Base-by-base conservation (phyloP, 2,329 filamentous ascomycete genomes). In the Myriosclerotinia curreyana region DNA sequence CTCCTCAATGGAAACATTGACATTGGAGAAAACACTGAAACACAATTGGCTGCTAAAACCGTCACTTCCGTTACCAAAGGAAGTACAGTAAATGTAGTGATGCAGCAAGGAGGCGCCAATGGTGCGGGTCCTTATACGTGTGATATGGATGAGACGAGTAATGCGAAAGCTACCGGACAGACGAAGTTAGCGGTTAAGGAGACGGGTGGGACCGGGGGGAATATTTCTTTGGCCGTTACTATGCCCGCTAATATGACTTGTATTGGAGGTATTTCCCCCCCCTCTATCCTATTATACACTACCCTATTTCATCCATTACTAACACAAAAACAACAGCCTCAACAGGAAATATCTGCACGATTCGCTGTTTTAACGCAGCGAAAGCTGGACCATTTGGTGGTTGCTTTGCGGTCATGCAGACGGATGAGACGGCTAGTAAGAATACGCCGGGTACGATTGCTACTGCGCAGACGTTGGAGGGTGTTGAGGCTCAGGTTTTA, bases 1-100 rank as follows among this genome's bases (percentile, higher is more conserved):
- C 79, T 87, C 72, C 73, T 83, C 54, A 71, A 77, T 62, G 86
- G 86, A 56, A 84, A 82, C 76, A 88, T 89, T 71, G 83, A 88
- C 67, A 78, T 88, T 61, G 80, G 79, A 44, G 79, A 83, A 73
- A 80, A 81, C 68, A 84, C 81, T 1, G 81, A 85, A 73, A 80
- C 81, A 64, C 80, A 80, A 9, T 68, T 85, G 2, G 74, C 78
- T 9, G 78, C 77, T 5, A 68, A 70, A 1, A 71, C 75, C 5
- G 79, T 86, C 3, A 85, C 83, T 1, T 75, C 80, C 63, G 83
- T 85, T 59, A 71, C 77, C 66, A 68, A 76, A 2, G 82, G 83
- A 36, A 76, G 75, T 40, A 67, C 76, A 40, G 46, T 85, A 22
- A 77, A 79, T 31, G 78, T 83, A n/a, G 80, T 81, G 4, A 74